Base-by-base conservation (phyloP, 345 rosid species). In the Trapa bicornis region DNA sequence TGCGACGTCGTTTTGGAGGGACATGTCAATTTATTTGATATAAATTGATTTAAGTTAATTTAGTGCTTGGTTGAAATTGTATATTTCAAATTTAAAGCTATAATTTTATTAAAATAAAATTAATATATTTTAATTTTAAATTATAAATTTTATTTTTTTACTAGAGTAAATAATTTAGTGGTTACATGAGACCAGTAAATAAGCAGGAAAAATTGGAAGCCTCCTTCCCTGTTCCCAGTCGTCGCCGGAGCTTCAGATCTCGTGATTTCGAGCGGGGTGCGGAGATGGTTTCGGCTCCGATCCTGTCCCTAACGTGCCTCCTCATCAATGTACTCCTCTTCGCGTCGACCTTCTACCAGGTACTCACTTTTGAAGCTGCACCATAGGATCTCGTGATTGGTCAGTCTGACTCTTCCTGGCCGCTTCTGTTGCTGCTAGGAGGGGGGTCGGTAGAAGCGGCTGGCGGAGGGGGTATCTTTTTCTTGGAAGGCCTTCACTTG, bases 331-430 rank as follows among this genome's bases (percentile, higher is more conserved):
- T 88, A 54, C 87, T 87, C 50, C 91, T 93, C 70, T 73, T 88
- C 74, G 88, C 85, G 43, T 79, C 87, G 69, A 75, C 80, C 80
- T 86, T 88, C 68, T 81, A 86, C 69, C 86, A 85, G 88, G 99
- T 90, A 71, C 22, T 16, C 56, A 17, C 56, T 50, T 16, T 17
- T 17, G 29, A 16, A 50, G 5, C 56, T 53, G 61, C 45, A 64
- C 33, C 36, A 38, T 50, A 3, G 60, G 6, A 29, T 67, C 37
- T 15, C 39, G 0, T 45, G 54, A 22, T 50, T 29, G 56, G 6
- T 50, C 22, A 29, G 22, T 17, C 56, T 50, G 56, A 50, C 17
- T 50, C 17, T 32, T 29, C 29, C 15, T 14, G 17, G 2, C 36
- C 15, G 11, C 2, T 47, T 65, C 35, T 65, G 50, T n/a, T 16